Evolutionary conservation across 1,139 yeast genomes (phyloP).

Genomic region (Arxiozyma slooffiae): DNA sequence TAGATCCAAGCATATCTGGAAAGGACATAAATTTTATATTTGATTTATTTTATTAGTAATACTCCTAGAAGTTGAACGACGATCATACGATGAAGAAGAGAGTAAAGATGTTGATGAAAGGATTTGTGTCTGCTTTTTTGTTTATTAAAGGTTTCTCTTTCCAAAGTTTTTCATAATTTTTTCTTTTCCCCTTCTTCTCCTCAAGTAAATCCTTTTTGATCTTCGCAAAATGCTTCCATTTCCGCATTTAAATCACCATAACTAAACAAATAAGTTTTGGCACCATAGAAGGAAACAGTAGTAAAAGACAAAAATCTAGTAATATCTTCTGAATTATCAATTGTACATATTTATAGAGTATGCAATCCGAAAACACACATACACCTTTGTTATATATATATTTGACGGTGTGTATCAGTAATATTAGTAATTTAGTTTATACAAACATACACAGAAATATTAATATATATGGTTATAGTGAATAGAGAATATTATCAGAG

Average conservation of each 20-base stretch:
- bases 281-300: slow-evolving; percentile 36
- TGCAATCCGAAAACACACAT: no score
- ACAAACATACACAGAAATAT: no score
- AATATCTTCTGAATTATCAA: slow-evolving; percentile 17
- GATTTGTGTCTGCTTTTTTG: background rate
- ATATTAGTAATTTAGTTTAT: no score
- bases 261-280: slow-evolving; percentile 35
- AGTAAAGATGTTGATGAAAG: background rate
- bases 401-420: no score
- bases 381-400: no score
- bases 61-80: background rate
- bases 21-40: slow-evolving; percentile 40
- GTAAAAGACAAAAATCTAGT: slow-evolving; percentile 41
- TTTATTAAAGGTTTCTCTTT: background rate
- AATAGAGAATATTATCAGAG: no score
- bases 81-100: background rate
- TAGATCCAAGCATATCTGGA: slow-evolving; percentile 40
- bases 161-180: background rate
- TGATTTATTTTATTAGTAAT: slow-evolving; percentile 4
- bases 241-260: slow-evolving; percentile 30
- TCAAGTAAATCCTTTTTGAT: slow-evolving; percentile 6
- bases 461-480: background rate
- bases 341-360: no score
- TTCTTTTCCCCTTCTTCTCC: slow-evolving; percentile 5
- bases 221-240: slow-evolving; percentile 28